These are phyloP conservation scores for Talaromyces atroroseus DNA, from an alignment of 2,329 filamentous ascomycete species.

Conservation along the genomic window DNA sequence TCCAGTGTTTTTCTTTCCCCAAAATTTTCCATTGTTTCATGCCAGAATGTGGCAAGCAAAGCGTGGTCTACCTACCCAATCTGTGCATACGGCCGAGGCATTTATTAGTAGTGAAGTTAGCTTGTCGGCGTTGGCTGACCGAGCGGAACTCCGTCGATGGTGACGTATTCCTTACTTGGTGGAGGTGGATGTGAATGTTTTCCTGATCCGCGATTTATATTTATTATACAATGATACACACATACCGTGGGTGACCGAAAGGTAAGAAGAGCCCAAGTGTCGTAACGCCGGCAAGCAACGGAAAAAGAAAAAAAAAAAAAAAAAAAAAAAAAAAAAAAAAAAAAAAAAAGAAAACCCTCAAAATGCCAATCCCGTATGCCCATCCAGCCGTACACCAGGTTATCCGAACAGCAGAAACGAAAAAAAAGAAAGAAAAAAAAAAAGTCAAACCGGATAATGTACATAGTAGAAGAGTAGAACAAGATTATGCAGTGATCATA, in stretches of 20 bases:
- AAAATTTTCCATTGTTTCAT: too few species aligned
- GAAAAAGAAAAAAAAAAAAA: too few species aligned
- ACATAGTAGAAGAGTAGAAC: slow-evolving; percentile 18
- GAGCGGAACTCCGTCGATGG: not conserved
- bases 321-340: too few species aligned
- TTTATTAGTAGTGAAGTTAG: not conserved
- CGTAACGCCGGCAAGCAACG: not conserved
- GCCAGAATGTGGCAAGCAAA: slow-evolving; percentile 5
- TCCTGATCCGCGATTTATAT: too few species aligned
- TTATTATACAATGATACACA: not conserved
- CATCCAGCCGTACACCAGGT: too few species aligned
- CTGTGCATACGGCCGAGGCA: slow-evolving; percentile 5
- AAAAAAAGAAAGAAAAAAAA: not conserved
- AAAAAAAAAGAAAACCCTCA: not conserved
- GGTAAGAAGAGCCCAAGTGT: too few species aligned
- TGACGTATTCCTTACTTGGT: too few species aligned
- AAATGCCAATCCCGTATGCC: not conserved
- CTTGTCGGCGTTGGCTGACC: not conserved
- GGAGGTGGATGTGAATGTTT: too few species aligned
- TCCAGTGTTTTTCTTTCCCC: too few species aligned
- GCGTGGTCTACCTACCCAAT: slow-evolving; percentile 16
- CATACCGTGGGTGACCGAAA: too few species aligned
- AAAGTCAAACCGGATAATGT: not conserved
- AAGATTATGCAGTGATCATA: slow-evolving; percentile 1
- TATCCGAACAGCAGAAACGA: not conserved